These are phyloP conservation scores for Solanum chiquidenum DNA, from an alignment of 257 asterid species.

Conservation along the genomic window DNA sequence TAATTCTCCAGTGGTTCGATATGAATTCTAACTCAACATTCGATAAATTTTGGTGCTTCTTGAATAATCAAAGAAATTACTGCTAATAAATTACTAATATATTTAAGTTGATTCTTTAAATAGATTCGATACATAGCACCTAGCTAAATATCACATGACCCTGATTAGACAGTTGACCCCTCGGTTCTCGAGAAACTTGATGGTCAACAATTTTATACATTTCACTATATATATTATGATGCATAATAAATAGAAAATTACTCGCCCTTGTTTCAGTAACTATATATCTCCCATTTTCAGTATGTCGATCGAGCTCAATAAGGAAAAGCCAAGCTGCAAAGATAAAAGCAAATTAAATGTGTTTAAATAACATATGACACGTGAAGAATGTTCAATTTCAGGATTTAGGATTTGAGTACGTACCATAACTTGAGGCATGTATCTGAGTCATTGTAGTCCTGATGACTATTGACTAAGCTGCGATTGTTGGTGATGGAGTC, in stretches of 20 bases:
- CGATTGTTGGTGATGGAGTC: slow-evolving; percentile 22
- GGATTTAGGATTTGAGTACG: not conserved
- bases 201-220: not conserved
- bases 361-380: too few species aligned
- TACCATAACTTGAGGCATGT: slow-evolving; percentile 70
- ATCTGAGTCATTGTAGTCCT: slow-evolving; percentile 23
- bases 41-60: not conserved
- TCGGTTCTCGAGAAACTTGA: not conserved
- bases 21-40: not conserved
- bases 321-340: slow-evolving; percentile 45
- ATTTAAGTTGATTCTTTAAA: not conserved
- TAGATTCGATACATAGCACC: not conserved
- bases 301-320: not conserved
- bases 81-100: not conserved
- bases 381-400: not conserved
- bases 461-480: slow-evolving; percentile 9
- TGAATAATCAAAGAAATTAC: not conserved
- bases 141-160: not conserved
- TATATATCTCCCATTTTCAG: not conserved
- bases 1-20: not conserved
- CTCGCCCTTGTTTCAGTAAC: not conserved
- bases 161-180: not conserved
- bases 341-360: not conserved
- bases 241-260: not conserved
- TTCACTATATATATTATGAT: not conserved